Evolutionary conservation across 768 basidiomycete genomes (phyloP).

Genomic region (Rubroboletus pulcherrimus): DNA sequence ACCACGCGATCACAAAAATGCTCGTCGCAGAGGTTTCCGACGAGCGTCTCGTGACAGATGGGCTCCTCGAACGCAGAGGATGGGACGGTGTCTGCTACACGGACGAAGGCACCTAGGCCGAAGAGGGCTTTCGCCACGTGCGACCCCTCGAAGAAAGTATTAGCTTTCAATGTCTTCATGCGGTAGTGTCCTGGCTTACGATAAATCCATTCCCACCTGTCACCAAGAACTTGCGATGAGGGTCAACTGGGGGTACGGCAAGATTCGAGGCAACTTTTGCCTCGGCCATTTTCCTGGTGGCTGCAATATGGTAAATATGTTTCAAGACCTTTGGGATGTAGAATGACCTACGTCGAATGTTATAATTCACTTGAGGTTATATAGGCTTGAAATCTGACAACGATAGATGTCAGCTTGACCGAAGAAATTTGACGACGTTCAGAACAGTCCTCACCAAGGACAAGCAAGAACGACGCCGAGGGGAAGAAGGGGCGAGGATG

Average conservation of each 20-base stretch:
- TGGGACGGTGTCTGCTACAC: constrained; percentile 40
- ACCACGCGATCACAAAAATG: constrained; percentile 37
- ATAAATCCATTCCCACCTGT: constrained; percentile 55
- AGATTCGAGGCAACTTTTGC: background rate
- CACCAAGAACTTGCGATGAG: constrained; percentile 32
- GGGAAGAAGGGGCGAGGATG: background rate
- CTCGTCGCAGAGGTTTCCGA: constrained; percentile 46
- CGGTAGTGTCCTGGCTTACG: constrained; percentile 29
- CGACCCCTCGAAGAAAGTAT: constrained; percentile 40
- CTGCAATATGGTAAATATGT: background rate
- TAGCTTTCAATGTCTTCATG: background rate
- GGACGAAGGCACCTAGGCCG: constrained; percentile 32
- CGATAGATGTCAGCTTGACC: background rate
- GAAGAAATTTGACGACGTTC: background rate
- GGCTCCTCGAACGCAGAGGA: constrained; percentile 19
- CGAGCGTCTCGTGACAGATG: constrained; percentile 35
- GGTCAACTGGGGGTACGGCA: background rate
- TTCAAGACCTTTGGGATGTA: background rate
- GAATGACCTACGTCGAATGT: background rate
- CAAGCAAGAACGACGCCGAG: background rate
- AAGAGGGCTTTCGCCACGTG: constrained; percentile 43
- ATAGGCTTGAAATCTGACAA: background rate
- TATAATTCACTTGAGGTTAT: background rate
- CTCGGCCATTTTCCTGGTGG: background rate
- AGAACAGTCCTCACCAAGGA: background rate